Evolutionary conservation across 768 basidiomycete species (phyloP).

Genomic region (Dioszegia aurantiaca): DNA sequence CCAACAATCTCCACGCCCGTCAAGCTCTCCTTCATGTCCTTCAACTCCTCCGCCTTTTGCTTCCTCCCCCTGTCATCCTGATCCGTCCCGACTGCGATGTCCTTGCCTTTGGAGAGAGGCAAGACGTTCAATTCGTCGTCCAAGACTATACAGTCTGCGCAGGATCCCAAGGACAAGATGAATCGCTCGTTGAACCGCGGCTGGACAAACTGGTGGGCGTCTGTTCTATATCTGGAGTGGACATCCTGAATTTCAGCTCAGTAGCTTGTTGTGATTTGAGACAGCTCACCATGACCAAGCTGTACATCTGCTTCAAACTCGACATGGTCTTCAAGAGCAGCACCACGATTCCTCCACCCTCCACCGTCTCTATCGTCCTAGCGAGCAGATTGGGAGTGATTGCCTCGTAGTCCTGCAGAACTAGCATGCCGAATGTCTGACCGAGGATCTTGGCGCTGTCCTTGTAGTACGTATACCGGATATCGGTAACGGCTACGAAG

Average conservation of each 20-base stretch:
- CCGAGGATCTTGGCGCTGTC: constrained; percentile 95
- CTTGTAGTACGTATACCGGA: constrained; percentile 97
- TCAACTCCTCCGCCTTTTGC: constrained; percentile 64
- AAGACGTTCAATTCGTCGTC: constrained; percentile 98
- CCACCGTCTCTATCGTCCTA: constrained; percentile 94
- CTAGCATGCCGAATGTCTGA: constrained; percentile 95
- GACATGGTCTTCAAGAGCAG: constrained; percentile 92
- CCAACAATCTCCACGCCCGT: constrained; percentile 81
- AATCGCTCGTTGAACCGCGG: constrained; percentile 99
- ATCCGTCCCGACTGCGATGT: constrained; percentile 69
- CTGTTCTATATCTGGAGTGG: constrained; percentile 88
- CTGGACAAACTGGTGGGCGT: constrained; percentile 66
- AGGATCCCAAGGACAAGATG: constrained; percentile 92
- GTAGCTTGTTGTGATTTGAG: background rate
- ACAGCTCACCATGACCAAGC: constrained; percentile 69
- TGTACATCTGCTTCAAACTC: constrained; percentile 83
- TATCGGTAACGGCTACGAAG: constrained; percentile 97
- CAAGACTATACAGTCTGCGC: constrained; percentile 84
- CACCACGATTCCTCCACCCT: constrained; percentile 79
- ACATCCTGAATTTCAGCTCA: constrained; percentile 71
- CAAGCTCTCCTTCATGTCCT: constrained; percentile 71
- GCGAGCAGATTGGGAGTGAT: constrained; percentile 96
- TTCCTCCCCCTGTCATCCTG: constrained; percentile 56
- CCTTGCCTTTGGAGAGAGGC: constrained; percentile 90
- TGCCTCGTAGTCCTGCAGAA: constrained; percentile 96